These are phyloP conservation scores for Claviceps humidiphila DNA, from an alignment of 2,329 filamentous ascomycete genomes.

Conservation along the genomic window DNA sequence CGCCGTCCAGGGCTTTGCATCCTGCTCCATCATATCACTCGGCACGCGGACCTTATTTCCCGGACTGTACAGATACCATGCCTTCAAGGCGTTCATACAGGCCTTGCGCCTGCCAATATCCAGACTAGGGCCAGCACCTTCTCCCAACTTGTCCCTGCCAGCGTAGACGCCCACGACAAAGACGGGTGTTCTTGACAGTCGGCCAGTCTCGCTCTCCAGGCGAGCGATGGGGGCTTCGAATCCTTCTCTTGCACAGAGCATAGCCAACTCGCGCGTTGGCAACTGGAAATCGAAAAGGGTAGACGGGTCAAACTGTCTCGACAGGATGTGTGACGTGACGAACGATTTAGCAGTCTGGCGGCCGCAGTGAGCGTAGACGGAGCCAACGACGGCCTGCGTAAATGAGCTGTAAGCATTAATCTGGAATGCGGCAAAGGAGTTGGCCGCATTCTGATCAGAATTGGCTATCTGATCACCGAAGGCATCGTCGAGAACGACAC, in stretches of 20 bases:
- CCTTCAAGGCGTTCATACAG: constrained; percentile 72
- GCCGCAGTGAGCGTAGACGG: constrained; percentile 76
- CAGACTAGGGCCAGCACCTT: constrained; percentile 70
- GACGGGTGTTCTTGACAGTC: constrained; percentile 71
- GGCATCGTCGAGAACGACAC: constrained; percentile 69
- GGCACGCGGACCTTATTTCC: constrained; percentile 49
- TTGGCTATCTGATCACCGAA: constrained; percentile 52
- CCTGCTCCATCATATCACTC: constrained; percentile 53
- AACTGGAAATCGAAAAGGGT: constrained; percentile 72
- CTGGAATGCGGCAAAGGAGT: constrained; percentile 42
- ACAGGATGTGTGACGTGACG: constrained; percentile 71
- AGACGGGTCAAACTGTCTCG: constrained; percentile 62
- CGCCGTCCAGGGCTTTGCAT: constrained; percentile 50
- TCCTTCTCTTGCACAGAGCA: constrained; percentile 75
- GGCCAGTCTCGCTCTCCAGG: constrained; percentile 81
- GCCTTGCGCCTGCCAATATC: constrained; percentile 67
- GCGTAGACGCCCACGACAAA: constrained; percentile 92
- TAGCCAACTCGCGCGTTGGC: constrained; percentile 70
- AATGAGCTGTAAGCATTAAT: constrained; percentile 60
- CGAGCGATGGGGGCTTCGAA: constrained; percentile 81
- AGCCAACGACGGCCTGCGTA: constrained; percentile 70
- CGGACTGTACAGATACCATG: constrained; percentile 94
- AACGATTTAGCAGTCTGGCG: constrained; percentile 68
- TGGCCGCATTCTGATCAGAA: constrained; percentile 10
- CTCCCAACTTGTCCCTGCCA: constrained; percentile 79